Conservation (phyloP, 192 early-diverging fungal species). For the Coemansia guatemalensis region DNA sequence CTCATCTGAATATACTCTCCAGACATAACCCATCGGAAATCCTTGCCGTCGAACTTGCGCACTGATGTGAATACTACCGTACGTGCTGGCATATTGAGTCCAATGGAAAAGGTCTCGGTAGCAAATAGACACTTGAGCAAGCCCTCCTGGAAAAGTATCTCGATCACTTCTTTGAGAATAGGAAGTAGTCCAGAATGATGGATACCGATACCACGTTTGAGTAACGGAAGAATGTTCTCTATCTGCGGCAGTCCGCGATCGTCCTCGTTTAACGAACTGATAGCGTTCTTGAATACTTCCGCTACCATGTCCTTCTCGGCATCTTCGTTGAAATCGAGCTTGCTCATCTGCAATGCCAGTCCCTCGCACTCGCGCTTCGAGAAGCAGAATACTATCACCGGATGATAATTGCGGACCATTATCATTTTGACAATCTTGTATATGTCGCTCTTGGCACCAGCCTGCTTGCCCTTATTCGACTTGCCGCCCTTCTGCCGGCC, state of each 20-base stretch:
- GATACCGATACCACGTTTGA: constrained; percentile 92
- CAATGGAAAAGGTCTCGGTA: constrained; percentile 98
- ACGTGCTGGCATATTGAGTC: constrained; percentile 98
- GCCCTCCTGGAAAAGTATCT: constrained; percentile 97
- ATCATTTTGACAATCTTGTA: constrained; percentile 97
- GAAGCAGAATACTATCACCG: constrained; percentile 98
- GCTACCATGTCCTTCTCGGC: constrained; percentile 81
- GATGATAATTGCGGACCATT: constrained; percentile 92
- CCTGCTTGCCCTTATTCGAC: constrained; percentile 59
- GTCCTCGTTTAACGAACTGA: constrained; percentile 80
- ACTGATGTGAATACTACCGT: constrained; percentile 96
- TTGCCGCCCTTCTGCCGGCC: constrained; percentile 57
- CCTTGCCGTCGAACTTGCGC: constrained; percentile 91
- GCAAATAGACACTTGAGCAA: constrained; percentile 97
- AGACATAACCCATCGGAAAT: constrained; percentile 76
- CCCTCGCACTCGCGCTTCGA: constrained; percentile 91
- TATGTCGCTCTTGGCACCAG: constrained; percentile 70
- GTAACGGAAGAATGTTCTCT: constrained; percentile 84
- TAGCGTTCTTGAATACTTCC: constrained; percentile 85
- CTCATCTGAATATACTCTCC: constrained; percentile 99
- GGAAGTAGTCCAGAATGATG: constrained; percentile 96
- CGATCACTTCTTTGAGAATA: constrained; percentile 95
- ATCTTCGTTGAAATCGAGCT: constrained; percentile 88
- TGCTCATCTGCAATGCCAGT: constrained; percentile 87
- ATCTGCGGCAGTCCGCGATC: constrained; percentile 92